These are phyloP conservation scores for Hymenoscyphus fructigenus DNA, from an alignment of 2,329 filamentous ascomycete genomes.

Conservation along the genomic window DNA sequence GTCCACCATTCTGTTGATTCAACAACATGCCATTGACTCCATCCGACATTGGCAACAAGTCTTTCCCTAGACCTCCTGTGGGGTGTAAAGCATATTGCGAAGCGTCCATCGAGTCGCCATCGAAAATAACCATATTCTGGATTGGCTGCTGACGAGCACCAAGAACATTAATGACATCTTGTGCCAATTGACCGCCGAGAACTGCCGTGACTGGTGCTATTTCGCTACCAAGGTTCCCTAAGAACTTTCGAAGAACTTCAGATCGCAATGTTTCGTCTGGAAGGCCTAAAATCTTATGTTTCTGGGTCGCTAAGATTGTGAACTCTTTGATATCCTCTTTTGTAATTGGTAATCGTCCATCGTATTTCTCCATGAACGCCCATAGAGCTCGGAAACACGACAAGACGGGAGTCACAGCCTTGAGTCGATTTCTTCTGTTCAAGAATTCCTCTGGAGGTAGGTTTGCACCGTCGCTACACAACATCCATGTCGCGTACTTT, in stretches of 20 bases:
- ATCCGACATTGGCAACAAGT: conserved; percentile 41
- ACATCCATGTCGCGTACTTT: conserved; percentile 80
- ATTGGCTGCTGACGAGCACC: conserved; percentile 90
- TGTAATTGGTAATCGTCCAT: conserved; percentile 48
- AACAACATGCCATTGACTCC: conserved; percentile 22
- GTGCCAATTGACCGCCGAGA: conserved; percentile 84
- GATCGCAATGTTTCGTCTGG: conserved; percentile 66
- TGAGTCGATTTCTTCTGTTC: conserved; percentile 65
- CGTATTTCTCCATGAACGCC: conserved; percentile 70
- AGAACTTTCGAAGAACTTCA: conserved; percentile 76
- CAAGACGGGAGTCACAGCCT: conserved; percentile 78
- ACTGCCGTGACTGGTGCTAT: conserved; percentile 85
- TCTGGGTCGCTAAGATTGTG: conserved; percentile 73
- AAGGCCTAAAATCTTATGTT: conserved; percentile 72
- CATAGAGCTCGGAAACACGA: conserved; percentile 87
- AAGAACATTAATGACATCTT: conserved; percentile 96
- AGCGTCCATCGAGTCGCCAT: conserved; percentile 77
- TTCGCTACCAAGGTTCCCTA: conserved; percentile 83
- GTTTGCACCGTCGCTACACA: conserved; percentile 75
- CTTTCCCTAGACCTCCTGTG: conserved; percentile 49
- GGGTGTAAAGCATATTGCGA: conserved; percentile 82
- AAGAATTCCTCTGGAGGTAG: conserved; percentile 66
- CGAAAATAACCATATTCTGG: conserved; percentile 91
- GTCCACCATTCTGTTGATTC: not conserved
- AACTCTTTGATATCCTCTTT: conserved; percentile 71